Evolutionary conservation across 1,139 yeast species (phyloP).

Genomic region (Magnusiomyces sp.): DNA sequence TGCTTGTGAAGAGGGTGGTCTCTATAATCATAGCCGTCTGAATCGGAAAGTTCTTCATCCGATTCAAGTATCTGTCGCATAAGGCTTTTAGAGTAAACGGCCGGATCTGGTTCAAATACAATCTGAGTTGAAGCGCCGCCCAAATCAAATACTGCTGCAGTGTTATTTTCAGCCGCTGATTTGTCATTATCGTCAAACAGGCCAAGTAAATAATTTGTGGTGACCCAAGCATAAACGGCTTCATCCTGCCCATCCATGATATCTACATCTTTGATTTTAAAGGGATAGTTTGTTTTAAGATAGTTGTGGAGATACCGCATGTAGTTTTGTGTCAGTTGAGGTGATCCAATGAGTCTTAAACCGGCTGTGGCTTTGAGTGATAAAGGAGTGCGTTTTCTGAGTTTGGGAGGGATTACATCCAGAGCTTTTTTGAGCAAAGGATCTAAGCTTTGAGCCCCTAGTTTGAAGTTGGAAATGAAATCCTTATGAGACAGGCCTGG

Average conservation of each 20-base stretch:
- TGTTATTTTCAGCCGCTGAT: slow-evolving; percentile 38
- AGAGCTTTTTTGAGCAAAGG: slow-evolving; percentile 69
- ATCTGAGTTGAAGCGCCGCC: slow-evolving; percentile 99
- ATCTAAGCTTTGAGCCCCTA: slow-evolving; percentile 85
- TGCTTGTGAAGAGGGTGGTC: too few relatives aligned
- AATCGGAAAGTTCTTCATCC: too few relatives aligned
- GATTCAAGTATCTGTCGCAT: not conserved
- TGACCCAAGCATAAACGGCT: slow-evolving; percentile 99
- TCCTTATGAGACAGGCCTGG: slow-evolving; percentile 73
- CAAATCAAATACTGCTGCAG: slow-evolving; percentile 94
- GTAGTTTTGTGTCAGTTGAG: slow-evolving; percentile 41
- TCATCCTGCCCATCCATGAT: slow-evolving; percentile 96
- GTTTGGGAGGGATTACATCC: slow-evolving; percentile 60
- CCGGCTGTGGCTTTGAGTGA: slow-evolving; percentile 99
- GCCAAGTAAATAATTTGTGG: slow-evolving; percentile 85
- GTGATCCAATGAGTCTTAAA: slow-evolving; percentile 73
- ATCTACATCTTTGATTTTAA: slow-evolving; percentile 70
- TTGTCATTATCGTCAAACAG: slow-evolving; percentile 68
- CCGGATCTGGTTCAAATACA: slow-evolving; percentile 74
- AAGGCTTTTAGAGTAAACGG: not conserved
- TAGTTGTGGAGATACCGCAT: slow-evolving; percentile 28
- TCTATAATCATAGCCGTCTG: too few relatives aligned
- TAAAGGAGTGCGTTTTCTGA: slow-evolving; percentile 77
- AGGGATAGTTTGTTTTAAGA: slow-evolving; percentile 76
- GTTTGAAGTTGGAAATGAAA: slow-evolving; percentile 67